Percentiles rank a stretch among this genome's conserved stretches.
These are phyloP conservation scores for Parascedosporium putredinis DNA, from an alignment of 2,329 filamentous ascomycete genomes.

Conservation along the genomic window DNA sequence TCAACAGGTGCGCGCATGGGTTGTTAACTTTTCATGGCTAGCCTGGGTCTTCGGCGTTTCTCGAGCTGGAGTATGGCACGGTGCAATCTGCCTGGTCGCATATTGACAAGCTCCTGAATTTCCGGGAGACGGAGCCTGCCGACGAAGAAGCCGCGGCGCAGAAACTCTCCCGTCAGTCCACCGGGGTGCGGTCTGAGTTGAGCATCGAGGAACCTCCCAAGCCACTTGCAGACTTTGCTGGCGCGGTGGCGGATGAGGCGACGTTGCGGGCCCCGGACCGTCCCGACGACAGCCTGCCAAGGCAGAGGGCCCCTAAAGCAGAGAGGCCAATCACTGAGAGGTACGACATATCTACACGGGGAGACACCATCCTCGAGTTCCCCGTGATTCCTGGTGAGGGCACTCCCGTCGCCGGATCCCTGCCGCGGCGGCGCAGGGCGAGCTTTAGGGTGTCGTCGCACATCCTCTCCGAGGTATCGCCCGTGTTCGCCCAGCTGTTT, in stretches of 20 bases:
- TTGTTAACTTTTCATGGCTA: too few relatives aligned
- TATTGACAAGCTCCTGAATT: slow-evolving; percentile 1
- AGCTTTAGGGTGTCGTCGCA: slow-evolving; percentile 39
- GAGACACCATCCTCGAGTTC: slow-evolving; percentile 43
- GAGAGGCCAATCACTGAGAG: slow-evolving; percentile 28
- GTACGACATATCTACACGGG: slow-evolving; percentile 30
- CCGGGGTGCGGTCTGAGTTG: background rate
- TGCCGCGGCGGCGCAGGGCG: background rate
- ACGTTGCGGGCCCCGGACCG: slow-evolving; percentile 33
- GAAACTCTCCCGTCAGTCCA: slow-evolving; percentile 12
- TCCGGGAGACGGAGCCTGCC: slow-evolving; percentile 12
- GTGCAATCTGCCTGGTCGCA: background rate
- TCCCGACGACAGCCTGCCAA: slow-evolving; percentile 27
- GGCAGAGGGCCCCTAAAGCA: slow-evolving; percentile 19
- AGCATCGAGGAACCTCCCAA: slow-evolving; percentile 9
- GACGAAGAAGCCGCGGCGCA: slow-evolving; percentile 6
- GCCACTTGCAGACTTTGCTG: slow-evolving; percentile 23
- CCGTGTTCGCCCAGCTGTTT: slow-evolving; percentile 41
- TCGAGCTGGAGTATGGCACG: background rate
- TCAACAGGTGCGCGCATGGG: too few relatives aligned
- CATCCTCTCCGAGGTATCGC: slow-evolving; percentile 39
- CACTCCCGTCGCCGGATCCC: background rate
- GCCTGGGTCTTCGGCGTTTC: background rate
- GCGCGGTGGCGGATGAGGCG: slow-evolving; percentile 36
- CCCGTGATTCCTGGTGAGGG: slow-evolving; percentile 22